phyloP scores from a whole-genome alignment of 192 early-diverging fungal species.

The Umbelopsis sp. region DNA sequence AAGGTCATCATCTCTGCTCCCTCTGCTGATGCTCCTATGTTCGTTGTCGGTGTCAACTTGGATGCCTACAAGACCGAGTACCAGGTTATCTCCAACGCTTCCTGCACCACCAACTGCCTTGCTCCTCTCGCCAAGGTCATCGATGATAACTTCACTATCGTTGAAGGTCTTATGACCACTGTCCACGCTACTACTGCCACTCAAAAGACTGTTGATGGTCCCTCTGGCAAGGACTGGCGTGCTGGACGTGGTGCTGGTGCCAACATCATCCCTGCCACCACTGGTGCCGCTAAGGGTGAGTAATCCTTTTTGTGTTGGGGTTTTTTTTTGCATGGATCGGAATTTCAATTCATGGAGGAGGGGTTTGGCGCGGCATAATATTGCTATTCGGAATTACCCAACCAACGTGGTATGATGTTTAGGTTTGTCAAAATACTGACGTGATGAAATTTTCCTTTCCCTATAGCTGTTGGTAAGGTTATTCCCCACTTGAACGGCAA shows the following conservation, averaged over 20 bases:
- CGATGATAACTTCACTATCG: slow-evolving; percentile 94
- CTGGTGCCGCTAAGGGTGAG: slow-evolving; percentile 92
- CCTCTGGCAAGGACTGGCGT: slow-evolving; percentile 97
- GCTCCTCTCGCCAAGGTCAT: slow-evolving; percentile 97
- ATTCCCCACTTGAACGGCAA: slow-evolving; percentile 93
- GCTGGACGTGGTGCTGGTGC: slow-evolving; percentile 89
- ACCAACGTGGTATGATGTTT: neutral
- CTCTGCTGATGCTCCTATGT: slow-evolving; percentile 97
- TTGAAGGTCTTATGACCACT: slow-evolving; percentile 98
- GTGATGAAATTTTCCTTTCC: neutral
- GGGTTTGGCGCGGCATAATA: no score
- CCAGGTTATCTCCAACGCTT: slow-evolving; percentile 95
- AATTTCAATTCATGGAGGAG: neutral
- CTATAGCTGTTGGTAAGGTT: slow-evolving; percentile 87
- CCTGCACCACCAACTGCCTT: slow-evolving; percentile 99
- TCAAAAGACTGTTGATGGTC: slow-evolving; percentile 99
- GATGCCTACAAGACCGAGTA: slow-evolving; percentile 87
- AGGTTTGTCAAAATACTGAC: slow-evolving; percentile 1
- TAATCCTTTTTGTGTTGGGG: neutral
- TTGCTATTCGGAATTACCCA: no score
- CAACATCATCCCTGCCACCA: slow-evolving; percentile 98
- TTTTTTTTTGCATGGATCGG: neutral
- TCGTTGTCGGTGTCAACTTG: slow-evolving; percentile 96
- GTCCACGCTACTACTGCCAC: slow-evolving; percentile 98
- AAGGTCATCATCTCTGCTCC: slow-evolving; percentile 99